A percentile compares a stretch with the other conserved stretches of the same genome.
These are phyloP conservation scores for Gossypium arboreum DNA, from an alignment of 345 rosid species.

Conservation along the genomic window DNA sequence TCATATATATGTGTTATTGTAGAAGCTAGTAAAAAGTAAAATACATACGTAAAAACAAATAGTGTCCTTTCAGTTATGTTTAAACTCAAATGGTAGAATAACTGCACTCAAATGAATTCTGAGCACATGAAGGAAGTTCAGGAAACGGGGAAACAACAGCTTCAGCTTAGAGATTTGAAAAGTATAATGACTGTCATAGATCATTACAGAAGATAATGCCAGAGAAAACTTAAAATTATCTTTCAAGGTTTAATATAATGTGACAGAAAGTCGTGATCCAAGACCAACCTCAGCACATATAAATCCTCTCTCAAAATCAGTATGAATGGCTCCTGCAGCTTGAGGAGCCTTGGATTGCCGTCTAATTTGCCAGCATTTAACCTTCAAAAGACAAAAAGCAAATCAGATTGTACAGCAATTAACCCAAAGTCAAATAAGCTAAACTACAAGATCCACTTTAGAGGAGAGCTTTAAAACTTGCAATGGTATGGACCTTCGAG, in stretches of 20 bases:
- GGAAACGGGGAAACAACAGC: background rate
- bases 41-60: background rate
- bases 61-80: background rate
- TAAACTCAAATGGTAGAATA: background rate
- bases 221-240: background rate
- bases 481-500: background rate
- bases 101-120: background rate
- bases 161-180: background rate
- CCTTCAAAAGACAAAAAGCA: slow-evolving; percentile 49
- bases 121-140: background rate
- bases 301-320: slow-evolving; percentile 95
- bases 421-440: background rate
- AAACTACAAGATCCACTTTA: background rate
- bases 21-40: background rate
- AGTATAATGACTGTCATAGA: background rate
- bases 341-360: slow-evolving; percentile 94
- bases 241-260: background rate
- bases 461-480: background rate
- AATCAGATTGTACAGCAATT: background rate
- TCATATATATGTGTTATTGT: background rate
- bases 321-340: slow-evolving; percentile 93
- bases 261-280: background rate
- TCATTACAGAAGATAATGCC: background rate
- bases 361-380: slow-evolving; percentile 98
- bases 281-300: slow-evolving; percentile 90